Conservation (phyloP, 495 filamentous ascomycete genomes). For the Bombardia bombarda region DNA sequence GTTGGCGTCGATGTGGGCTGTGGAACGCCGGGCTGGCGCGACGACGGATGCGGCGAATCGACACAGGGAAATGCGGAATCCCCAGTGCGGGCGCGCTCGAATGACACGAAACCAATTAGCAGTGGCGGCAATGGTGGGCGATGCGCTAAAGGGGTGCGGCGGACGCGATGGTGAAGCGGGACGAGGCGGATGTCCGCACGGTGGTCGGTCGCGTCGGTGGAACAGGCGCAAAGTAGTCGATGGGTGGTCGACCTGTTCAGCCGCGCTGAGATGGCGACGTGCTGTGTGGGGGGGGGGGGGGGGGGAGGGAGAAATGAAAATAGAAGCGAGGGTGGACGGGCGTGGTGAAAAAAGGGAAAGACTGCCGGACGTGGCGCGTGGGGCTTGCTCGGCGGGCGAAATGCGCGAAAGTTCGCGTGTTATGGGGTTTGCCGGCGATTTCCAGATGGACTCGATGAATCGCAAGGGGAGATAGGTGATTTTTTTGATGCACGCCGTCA, state of each 20-base stretch:
- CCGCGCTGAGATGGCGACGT: slow-evolving; percentile 9
- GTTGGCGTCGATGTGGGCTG: slow-evolving; percentile 11
- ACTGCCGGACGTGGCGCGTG: slow-evolving; percentile 16
- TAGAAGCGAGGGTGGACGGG: slow-evolving; percentile 16
- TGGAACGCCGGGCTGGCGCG: slow-evolving; percentile 6
- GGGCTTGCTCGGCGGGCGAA: slow-evolving; percentile 17
- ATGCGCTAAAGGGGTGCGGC: slow-evolving; percentile 3
- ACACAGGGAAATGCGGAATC: slow-evolving; percentile 3
- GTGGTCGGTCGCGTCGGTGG: slow-evolving; percentile 21
- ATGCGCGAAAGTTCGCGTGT: slow-evolving; percentile 33
- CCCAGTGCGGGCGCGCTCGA: slow-evolving; percentile 17
- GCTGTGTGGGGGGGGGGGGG: slow-evolving; percentile 10
- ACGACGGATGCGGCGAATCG: slow-evolving; percentile 6
- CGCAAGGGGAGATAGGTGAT: slow-evolving; percentile 44
- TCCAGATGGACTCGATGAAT: slow-evolving; percentile 43
- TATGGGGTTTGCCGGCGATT: slow-evolving; percentile 31
- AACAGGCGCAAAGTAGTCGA: slow-evolving; percentile 12
- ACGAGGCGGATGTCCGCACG: slow-evolving; percentile 9
- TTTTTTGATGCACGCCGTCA: slow-evolving; percentile 45
- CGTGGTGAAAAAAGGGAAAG: slow-evolving; percentile 24
- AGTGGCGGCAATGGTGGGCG: slow-evolving; percentile 1
- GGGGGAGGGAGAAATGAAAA: slow-evolving; percentile 15
- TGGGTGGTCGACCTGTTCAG: slow-evolving; percentile 7
- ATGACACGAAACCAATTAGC: slow-evolving; percentile 5
- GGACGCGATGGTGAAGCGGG: slow-evolving; percentile 9